phyloP scores from a whole-genome alignment of 306 rosid species.

The Trichosanthes truncata region DNA sequence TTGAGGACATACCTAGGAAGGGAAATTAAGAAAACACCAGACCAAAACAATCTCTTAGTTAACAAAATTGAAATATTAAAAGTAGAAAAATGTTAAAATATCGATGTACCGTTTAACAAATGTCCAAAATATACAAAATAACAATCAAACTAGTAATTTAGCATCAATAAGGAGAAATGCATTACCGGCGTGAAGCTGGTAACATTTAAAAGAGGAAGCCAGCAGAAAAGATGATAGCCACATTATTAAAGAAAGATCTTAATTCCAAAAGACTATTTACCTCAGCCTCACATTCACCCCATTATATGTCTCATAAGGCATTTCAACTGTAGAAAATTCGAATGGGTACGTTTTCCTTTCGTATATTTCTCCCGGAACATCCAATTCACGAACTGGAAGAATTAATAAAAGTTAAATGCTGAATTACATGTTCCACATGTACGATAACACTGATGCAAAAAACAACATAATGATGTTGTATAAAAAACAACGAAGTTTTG shows the following conservation, averaged over 20 bases:
- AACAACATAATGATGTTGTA: neutral
- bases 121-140: neutral
- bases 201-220: neutral
- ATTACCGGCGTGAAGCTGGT: neutral
- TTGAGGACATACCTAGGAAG: constrained; percentile 78
- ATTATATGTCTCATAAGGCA: constrained; percentile 97
- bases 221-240: neutral
- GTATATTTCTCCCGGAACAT: constrained; percentile 94
- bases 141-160: neutral
- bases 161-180: neutral
- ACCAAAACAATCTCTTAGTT: neutral
- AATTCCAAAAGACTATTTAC: constrained; percentile 24
- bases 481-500: neutral
- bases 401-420: constrained; percentile 4
- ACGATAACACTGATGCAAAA: neutral
- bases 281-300: constrained; percentile 97
- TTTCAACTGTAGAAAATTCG: constrained; percentile 95
- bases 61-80: neutral
- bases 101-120: neutral
- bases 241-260: constrained; percentile 9
- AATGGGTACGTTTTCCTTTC: constrained; percentile 90
- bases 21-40: constrained; percentile 13
- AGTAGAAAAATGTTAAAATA: neutral
- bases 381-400: constrained; percentile 84
- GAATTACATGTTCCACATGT: neutral